Evolutionary conservation across 2,329 filamentous ascomycete species (phyloP).

Genomic region (Diaporthe sp.): DNA sequence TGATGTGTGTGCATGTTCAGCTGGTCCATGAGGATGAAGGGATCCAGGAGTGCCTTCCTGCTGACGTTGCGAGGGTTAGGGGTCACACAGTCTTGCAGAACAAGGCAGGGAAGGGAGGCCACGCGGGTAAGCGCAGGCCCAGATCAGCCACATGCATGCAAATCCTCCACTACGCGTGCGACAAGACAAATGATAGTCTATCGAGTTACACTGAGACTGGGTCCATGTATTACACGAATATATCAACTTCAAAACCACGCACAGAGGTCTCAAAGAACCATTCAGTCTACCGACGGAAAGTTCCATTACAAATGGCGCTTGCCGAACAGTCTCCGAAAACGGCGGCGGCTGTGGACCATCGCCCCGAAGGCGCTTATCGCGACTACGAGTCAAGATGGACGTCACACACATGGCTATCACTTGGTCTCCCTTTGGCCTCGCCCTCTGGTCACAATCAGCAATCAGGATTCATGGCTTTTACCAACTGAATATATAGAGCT

Average conservation of each 20-base stretch:
- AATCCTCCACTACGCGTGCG: not conserved
- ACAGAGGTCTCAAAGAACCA: not conserved
- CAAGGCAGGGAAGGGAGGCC: too few species aligned
- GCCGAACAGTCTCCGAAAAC: constrained; percentile 31
- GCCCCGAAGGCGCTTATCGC: constrained; percentile 20
- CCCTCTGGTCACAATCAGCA: not conserved
- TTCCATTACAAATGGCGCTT: constrained; percentile 12
- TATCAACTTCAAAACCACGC: not conserved
- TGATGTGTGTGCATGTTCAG: not conserved
- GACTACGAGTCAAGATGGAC: constrained; percentile 32
- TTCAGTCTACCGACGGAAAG: not conserved
- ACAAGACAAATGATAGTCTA: not conserved
- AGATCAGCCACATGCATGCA: constrained; percentile 24
- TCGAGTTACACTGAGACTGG: constrained; percentile 3
- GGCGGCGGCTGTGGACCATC: constrained; percentile 34
- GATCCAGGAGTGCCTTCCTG: not conserved
- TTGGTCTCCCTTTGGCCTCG: not conserved
- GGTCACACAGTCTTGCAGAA: not conserved
- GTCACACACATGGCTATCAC: constrained; percentile 14
- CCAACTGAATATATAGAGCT: not conserved
- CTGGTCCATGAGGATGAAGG: not conserved
- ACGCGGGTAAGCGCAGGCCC: constrained; percentile 13
- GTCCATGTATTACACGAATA: not conserved
- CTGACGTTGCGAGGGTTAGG: constrained; percentile 23
- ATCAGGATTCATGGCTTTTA: not conserved